Base-by-base conservation (phyloP, 331 rosid species). In the Acacia concinna region DNA sequence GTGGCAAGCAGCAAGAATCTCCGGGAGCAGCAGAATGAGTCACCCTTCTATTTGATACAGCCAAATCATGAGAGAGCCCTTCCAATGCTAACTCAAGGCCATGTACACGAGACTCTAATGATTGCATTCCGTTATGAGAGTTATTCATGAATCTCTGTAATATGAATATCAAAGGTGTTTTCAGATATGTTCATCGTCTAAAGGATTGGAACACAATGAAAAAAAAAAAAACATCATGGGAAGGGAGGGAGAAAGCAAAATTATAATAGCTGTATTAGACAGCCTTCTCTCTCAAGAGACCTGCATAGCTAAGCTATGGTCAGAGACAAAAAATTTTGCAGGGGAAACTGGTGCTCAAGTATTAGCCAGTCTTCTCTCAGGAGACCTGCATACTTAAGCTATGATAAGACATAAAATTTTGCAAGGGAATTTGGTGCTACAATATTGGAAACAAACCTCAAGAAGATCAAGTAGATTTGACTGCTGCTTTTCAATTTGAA, bases 401-500 rank as follows among this genome's bases (percentile, higher is more conserved):
- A 34, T 77, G 27, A 25, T 71, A 66, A 34, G 56, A 17, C 3
- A 56, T 41, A 27, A 20, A 78, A 38, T 69, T 59, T 20, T 4
- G 10, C 6, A 5, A 52, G 30, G 31, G 44, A 38, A 74, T 27
- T 71, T 27, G 28, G 37, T 30, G 54, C 47, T 59, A 47, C 56
- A 57, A 80, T 35, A 38, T 75, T 43, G 10, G 79, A 73, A 82
- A 81, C 86, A 85, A 86, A 93, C 97, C 97, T 93, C 93, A 71
- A 93, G 78, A 79, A 90, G 93, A 83, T 91, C 93, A 71, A 86
- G 80, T 32, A 91, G 85, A 83, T 84, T 84, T 68, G 94, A 85
- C 79, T 93, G 97, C 88, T 93, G 97, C 85, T 89, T 86, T 80
- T 93, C 97, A 54, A 93, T 91, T 84, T 91, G 96, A 83, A 74